Evolutionary conservation across 2,329 filamentous ascomycete species (phyloP), one percentile per base, ranked within the genome.

Genomic region (Eutypella sp.): DNA sequence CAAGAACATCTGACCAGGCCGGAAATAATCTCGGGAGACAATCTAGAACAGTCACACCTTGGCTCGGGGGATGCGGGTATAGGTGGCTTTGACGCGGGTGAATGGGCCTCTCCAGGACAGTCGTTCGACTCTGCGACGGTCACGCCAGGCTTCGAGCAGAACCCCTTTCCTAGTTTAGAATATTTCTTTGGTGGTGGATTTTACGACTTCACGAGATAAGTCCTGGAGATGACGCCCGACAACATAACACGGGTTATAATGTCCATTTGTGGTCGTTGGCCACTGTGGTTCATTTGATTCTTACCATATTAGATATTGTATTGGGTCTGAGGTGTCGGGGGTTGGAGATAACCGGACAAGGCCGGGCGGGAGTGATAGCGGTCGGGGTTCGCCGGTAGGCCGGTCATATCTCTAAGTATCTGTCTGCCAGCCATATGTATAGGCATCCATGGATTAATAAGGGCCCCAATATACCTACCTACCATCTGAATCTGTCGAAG

Each of bases 141-240:
- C 4, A 15, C 19, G 18, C 36, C 36, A n/a, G 20, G 19, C 36
- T 39, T n/a, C 7, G 42, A 44, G 23, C 50, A 50, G 29, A 33
- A 39, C 6, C 46, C 46, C 2, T 47, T 53, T 18, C 44, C 46
- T 3, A 47, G 41, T 25, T 45, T 49, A 47, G 48, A 53, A 47
- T 60, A 61, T 18, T 64, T 62, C 42, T 64, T 64, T 39, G 59
- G 59, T 4, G 61, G 61, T 11, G 59, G 60, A 3, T 62, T 64
- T 20, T 45, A 63, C 19, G 59, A 62, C 45, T 62, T 63, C 37
- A 57, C 60, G 45, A 44, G 49, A 15, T 59, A 54, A 15, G 11
- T 33, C 33, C 25, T 27, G 16, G 6, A 3, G 31, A 15, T 16
- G 31, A 10, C 31, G 5, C 5, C 31, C n/a, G n/a, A n/a, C n/a